Evolutionary conservation across 495 filamentous ascomycete genomes (phyloP), one percentile per base, ranked within the genome.

Genomic region (Rostrohypoxylon terebratum): DNA sequence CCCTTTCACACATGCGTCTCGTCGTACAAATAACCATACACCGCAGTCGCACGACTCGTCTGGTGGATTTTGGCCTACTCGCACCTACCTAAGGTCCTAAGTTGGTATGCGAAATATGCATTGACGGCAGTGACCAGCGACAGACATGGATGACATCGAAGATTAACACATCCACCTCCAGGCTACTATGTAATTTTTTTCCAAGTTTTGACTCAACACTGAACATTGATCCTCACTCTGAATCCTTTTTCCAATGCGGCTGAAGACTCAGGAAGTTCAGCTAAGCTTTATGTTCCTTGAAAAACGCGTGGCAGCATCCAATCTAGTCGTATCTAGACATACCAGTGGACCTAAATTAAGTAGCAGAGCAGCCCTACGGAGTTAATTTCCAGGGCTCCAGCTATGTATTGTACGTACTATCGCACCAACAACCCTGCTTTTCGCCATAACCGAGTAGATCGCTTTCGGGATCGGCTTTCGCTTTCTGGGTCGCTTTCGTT

Each of bases 261-360:
- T 59, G 55, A 59, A 59, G 5, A 38, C 10, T 38, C 38, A 3
- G 10, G 53, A 21, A 20, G 20, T 53, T 21, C 20, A 53, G 21
- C 25, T 53, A 53, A 31, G 48, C 25, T 53, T 58, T 1, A 62
- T 31, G 0, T 50, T 34, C 44, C 25, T 18, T 48, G 28, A 34
- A 50, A 62, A 28, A 44, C 44, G 59, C 59, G 59, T 62, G 44
- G 42, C 25, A 28, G 28, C 11, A 3, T 36, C 1, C 28, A 28
- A 28, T 42, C 38, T 42, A 42, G 38, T 28, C 28, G 28, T 28
- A 28, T 28, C 28, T 5, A 28, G 0, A 3, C 28, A 28, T 28
- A 28, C 28, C 28, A 3, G 38, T 14, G 38, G 10, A 48, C 42
- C 34, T 33, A 62, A 62, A 62, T n/a, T 48, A 48, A 62, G 44